phyloP scores from a whole-genome alignment of 148 eudicot species.

The Rhododendron simsii region DNA sequence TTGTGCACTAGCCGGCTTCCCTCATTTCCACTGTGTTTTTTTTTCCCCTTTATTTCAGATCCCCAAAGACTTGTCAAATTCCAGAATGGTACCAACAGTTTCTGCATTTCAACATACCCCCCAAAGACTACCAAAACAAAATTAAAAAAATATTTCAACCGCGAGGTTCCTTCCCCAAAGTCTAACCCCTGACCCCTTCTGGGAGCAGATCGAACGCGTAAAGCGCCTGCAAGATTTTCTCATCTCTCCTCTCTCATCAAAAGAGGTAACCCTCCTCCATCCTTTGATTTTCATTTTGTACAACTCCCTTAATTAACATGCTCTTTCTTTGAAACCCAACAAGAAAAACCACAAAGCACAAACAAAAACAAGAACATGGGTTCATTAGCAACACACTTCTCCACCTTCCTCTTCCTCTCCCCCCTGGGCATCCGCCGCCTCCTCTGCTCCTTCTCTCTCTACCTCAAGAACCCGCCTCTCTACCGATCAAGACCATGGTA shows the following conservation, averaged over 20 bases:
- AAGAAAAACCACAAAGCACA: neutral
- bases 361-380: conserved; percentile 34
- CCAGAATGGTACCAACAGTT: neutral
- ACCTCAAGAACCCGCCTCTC: conserved; percentile 59
- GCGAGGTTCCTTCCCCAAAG: neutral
- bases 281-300: neutral
- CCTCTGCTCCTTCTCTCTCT: conserved; percentile 39
- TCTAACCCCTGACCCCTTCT: neutral
- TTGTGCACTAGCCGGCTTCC: neutral
- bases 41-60: neutral
- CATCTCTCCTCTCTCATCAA: neutral
- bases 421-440: conserved; percentile 62
- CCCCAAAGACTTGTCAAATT: neutral
- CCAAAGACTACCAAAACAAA: neutral
- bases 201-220: neutral
- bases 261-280: neutral
- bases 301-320: neutral
- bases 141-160: no score
- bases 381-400: conserved; percentile 53
- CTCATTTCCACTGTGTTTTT: neutral
- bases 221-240: neutral
- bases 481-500: conserved; percentile 71
- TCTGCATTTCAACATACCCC: neutral
- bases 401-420: conserved; percentile 49
- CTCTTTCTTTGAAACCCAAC: neutral